Percentiles rank a stretch among this genome's conserved stretches.
Evolutionary conservation across 352 stramenopile species (phyloP).

Genomic region (Globisporangium yorkense): DNA sequence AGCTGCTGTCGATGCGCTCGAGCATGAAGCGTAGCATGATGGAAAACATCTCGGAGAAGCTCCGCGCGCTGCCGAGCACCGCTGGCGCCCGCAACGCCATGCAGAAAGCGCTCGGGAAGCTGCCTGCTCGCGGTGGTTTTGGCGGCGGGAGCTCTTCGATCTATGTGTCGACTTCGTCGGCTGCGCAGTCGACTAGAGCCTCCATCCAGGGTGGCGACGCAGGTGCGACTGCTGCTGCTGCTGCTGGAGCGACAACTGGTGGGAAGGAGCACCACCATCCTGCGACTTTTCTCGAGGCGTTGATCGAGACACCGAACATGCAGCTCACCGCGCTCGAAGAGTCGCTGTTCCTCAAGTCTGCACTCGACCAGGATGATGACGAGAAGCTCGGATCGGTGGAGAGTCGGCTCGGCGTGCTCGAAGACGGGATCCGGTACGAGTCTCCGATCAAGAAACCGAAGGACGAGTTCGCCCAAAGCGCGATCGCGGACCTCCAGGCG

Average conservation of each 20-base stretch:
- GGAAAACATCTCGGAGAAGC: slow-evolving; percentile 18
- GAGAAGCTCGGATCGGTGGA: background rate
- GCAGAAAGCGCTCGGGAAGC: slow-evolving; percentile 5
- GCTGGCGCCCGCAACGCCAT: slow-evolving; percentile 10
- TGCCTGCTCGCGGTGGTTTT: background rate
- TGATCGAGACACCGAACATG: slow-evolving; percentile 27
- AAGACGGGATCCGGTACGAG: slow-evolving; percentile 57
- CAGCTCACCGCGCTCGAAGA: slow-evolving; percentile 26
- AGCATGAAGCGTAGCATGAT: slow-evolving; percentile 25
- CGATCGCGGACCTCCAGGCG: slow-evolving; percentile 29
- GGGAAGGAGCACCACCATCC: slow-evolving; percentile 6
- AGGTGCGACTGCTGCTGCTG: background rate
- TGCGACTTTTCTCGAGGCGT: slow-evolving; percentile 14
- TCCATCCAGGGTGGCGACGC: too few relatives aligned
- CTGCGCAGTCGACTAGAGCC: background rate
- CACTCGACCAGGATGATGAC: slow-evolving; percentile 36
- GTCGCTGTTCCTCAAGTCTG: slow-evolving; percentile 38
- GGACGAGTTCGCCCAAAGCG: slow-evolving; percentile 9
- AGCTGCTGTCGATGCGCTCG: slow-evolving; percentile 16
- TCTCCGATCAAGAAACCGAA: slow-evolving; percentile 30
- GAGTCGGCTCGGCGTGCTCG: slow-evolving; percentile 21
- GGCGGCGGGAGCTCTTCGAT: background rate
- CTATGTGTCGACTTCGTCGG: background rate
- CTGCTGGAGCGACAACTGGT: too few relatives aligned
- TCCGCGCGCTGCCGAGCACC: slow-evolving; percentile 17